Evolutionary conservation across 208 protist species (phyloP).

Genomic region (Vickermania ingenoplastis): DNA sequence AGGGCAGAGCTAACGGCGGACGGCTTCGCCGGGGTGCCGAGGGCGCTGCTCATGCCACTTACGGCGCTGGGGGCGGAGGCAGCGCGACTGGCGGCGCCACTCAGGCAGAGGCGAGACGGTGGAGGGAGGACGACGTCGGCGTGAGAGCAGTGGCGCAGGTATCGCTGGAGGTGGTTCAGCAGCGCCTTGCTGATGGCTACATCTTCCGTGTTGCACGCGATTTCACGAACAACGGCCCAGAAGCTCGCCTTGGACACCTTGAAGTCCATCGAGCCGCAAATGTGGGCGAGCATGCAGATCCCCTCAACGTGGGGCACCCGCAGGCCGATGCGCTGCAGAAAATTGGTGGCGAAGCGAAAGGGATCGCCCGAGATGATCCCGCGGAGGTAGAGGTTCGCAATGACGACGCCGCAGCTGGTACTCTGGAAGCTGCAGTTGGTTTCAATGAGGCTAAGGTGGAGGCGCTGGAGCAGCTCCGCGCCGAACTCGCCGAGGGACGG

Average conservation of each 20-base stretch:
- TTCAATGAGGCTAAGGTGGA: slow-evolving; percentile 45
- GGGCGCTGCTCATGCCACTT: not conserved
- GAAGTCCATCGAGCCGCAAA: slow-evolving; percentile 30
- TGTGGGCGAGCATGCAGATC: slow-evolving; percentile 65
- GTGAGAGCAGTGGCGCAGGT: not conserved
- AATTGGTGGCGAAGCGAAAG: slow-evolving; percentile 47
- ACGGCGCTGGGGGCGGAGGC: not conserved
- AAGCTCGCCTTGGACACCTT: slow-evolving; percentile 60
- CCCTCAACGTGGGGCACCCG: slow-evolving; percentile 47
- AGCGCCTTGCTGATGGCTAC: slow-evolving; percentile 20
- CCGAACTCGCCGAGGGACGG: slow-evolving; percentile 27
- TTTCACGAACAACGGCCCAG: slow-evolving; percentile 54
- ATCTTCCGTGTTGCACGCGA: slow-evolving; percentile 16
- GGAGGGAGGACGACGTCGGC: not conserved
- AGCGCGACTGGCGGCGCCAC: too few species aligned
- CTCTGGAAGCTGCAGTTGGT: slow-evolving; percentile 13
- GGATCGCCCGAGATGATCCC: slow-evolving; percentile 57
- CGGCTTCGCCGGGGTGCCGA: not conserved
- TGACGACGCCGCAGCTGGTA: slow-evolving; percentile 41
- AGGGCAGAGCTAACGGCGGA: not conserved
- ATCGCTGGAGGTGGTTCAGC: slow-evolving; percentile 40
- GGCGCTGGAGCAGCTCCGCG: slow-evolving; percentile 44
- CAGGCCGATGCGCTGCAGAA: slow-evolving; percentile 44
- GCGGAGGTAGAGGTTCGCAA: slow-evolving; percentile 48
- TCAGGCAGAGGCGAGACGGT: not conserved